Evolutionary conservation across 1,284 basidiomycete species (phyloP).

Genomic region (Violaceomyces palustris): DNA sequence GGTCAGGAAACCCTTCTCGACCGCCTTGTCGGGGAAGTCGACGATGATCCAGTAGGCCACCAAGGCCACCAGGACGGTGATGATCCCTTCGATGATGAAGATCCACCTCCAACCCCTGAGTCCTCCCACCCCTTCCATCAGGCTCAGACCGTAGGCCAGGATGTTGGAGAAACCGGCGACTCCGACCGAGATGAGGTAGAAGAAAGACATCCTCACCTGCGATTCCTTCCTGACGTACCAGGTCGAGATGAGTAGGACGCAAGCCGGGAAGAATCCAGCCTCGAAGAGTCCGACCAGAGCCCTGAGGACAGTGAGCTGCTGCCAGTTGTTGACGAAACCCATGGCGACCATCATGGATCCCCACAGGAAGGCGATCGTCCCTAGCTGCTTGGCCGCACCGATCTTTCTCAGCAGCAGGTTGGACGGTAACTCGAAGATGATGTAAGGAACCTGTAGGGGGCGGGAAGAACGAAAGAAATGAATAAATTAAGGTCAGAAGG

Average conservation of each 20-base stretch:
- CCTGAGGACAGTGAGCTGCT: constrained; percentile 52
- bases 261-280: constrained; percentile 46
- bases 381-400: constrained; percentile 52
- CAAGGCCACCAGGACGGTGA: constrained; percentile 27
- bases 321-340: constrained; percentile 31
- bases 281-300: constrained; percentile 52
- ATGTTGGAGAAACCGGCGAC: constrained; percentile 55
- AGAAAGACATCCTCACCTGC: constrained; percentile 53
- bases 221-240: constrained; percentile 57
- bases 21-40: constrained; percentile 56
- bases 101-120: constrained; percentile 50
- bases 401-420: constrained; percentile 49
- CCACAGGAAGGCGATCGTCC: constrained; percentile 51
- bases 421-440: constrained; percentile 39
- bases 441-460: constrained; percentile 51
- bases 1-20: constrained; percentile 53
- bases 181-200: constrained; percentile 54
- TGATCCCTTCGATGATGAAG: constrained; percentile 28
- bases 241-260: constrained; percentile 55
- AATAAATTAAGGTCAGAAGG: too few relatives aligned
- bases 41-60: constrained; percentile 35
- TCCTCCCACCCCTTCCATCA: constrained; percentile 10
- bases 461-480: too few relatives aligned
- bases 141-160: constrained; percentile 52
- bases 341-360: constrained; percentile 54